Evolutionary conservation across 2,329 filamentous ascomycete species (phyloP), one percentile per base, ranked within the genome.

Genomic region (Eurotiales sp.): DNA sequence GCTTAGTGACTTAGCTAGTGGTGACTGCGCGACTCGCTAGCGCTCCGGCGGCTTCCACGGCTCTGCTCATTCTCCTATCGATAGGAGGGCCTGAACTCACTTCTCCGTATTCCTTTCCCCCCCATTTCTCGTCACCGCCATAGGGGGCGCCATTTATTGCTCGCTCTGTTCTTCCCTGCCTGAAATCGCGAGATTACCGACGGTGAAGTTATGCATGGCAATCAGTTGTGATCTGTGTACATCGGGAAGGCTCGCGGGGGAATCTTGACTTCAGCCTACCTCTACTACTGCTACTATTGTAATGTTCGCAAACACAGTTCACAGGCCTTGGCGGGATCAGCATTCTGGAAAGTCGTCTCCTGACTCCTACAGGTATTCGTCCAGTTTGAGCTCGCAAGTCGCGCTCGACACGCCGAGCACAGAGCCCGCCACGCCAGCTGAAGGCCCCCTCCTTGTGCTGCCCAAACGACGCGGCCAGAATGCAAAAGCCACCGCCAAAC

Each of bases 401-500:
- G 52, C 46, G 19, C 44, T 51, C 34, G 48, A 54, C 36, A 50
- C 52, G 21, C 48, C 52, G 8, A 29, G 32, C 22, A 46, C 46
- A 23, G 52, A 54, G 39, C 51, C 51, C 8, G 42, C 39, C 37
- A 51, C 52, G 14, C 46, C 52, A 15, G 39, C 19, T 23, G 52
- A 50, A 27, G 46, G 37, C n/a, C 46, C 48, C 40, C 42, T 54
- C 43, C 29, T 54, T 32, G 50, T 56, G 48, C 56, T 58, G 41
- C 52, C 58, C n/a, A 58, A 27, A 61, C 56, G 52, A 50, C 50
- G 46, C 58, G 60, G 36, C 51, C 55, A 8, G 1, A 67, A 63
- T 45, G 52, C 62, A 21, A 68, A 68, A 44, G 59, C 61, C 3
- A 79, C 78, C 62, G 75, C 80, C 63, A 82, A 81, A 62, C 78